Conservation (phyloP, 148 eudicot genomes). For the Amaranthus palmeri region DNA sequence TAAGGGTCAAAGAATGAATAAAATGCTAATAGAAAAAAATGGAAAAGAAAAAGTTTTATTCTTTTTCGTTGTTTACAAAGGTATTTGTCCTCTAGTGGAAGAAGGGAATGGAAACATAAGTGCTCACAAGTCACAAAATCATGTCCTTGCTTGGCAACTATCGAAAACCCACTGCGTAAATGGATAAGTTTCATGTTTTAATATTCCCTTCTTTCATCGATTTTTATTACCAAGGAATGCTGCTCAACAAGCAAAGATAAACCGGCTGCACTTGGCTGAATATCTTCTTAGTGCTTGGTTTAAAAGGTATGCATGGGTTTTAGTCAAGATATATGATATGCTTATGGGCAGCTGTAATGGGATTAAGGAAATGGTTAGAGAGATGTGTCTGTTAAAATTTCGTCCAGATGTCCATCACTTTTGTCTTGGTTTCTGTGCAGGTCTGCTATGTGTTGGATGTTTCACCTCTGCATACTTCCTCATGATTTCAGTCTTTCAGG, state of each 20-base stretch:
- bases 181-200: slow-evolving; percentile 13
- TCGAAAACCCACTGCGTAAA: background rate
- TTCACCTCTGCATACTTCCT: slow-evolving; percentile 52
- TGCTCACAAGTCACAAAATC: background rate
- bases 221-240: slow-evolving; percentile 26
- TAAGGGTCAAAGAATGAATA: background rate
- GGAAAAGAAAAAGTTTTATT: background rate
- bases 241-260: slow-evolving; percentile 35
- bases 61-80: background rate
- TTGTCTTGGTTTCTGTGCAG: slow-evolving; percentile 85
- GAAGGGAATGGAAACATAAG: background rate
- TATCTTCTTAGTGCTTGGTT: slow-evolving; percentile 28
- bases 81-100: background rate
- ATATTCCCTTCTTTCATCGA: slow-evolving; percentile 11
- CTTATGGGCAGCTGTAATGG: slow-evolving; percentile 17
- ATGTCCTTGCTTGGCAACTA: background rate
- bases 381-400: slow-evolving; percentile 23
- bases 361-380: slow-evolving; percentile 21
- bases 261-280: slow-evolving; percentile 34
- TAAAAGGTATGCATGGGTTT: slow-evolving; percentile 39
- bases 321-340: slow-evolving; percentile 12
- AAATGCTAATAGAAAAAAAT: background rate
- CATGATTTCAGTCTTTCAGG: slow-evolving; percentile 78
- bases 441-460: slow-evolving; percentile 76
- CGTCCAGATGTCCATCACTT: slow-evolving; percentile 81